These are phyloP conservation scores for Fusarium citri DNA, from an alignment of 2,329 filamentous ascomycete genomes.

Conservation along the genomic window DNA sequence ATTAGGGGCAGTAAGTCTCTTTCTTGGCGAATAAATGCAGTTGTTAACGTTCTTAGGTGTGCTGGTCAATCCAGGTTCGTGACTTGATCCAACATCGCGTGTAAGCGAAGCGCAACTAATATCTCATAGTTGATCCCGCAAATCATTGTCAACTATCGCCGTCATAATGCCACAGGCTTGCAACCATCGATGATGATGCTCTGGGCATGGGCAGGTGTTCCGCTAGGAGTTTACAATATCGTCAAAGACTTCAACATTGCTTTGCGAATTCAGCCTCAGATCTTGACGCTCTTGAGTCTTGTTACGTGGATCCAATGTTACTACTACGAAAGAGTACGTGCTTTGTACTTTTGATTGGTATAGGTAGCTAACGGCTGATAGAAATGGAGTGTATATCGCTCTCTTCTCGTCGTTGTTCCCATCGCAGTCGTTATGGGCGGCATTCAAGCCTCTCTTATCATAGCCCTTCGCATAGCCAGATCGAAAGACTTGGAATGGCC, in stretches of 20 bases:
- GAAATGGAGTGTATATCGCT: constrained; percentile 64
- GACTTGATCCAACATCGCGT: neutral
- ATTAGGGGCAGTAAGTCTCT: constrained; percentile 63
- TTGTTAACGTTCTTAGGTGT: constrained; percentile 53
- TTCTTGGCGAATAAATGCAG: neutral
- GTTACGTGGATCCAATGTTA: constrained; percentile 58
- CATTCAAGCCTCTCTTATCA: constrained; percentile 69
- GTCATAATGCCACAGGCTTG: constrained; percentile 73
- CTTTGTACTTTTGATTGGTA: accelerated
- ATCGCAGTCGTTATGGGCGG: constrained; percentile 69
- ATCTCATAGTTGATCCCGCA: constrained; percentile 71
- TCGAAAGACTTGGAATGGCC: constrained; percentile 67
- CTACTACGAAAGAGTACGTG: constrained; percentile 55
- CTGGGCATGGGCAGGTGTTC: constrained; percentile 75
- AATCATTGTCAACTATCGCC: constrained; percentile 74
- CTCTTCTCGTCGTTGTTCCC: constrained; percentile 60
- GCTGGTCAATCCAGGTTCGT: constrained; percentile 73
- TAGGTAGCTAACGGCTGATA: constrained; percentile 43
- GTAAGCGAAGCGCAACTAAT: neutral
- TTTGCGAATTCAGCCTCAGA: constrained; percentile 57
- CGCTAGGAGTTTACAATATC: constrained; percentile 67
- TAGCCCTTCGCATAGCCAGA: constrained; percentile 63
- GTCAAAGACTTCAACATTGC: constrained; percentile 57
- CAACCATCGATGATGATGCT: constrained; percentile 79
- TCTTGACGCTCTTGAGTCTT: constrained; percentile 57